Evolutionary conservation across 202 grass and related monocot species (phyloP).

Genomic region (Thinopyrum obtusiflorum): DNA sequence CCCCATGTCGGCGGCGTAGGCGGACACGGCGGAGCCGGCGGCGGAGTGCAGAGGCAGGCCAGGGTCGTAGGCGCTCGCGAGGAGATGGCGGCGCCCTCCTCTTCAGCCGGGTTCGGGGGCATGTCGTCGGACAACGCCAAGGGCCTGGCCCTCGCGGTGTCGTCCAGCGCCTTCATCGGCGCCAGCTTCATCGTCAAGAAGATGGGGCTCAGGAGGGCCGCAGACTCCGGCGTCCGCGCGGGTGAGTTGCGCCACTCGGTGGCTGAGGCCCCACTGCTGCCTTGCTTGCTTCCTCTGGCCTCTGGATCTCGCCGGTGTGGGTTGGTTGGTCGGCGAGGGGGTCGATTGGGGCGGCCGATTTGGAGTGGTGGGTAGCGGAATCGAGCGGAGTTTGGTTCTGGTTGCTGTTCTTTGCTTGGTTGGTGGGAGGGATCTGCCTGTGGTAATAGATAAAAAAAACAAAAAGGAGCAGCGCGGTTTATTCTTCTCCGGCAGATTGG

Average conservation of each 20-base stretch:
- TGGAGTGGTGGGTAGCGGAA: not conserved
- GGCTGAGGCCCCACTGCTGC: not conserved
- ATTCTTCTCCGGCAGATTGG: slow-evolving; percentile 1
- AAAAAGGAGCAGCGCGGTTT: not conserved
- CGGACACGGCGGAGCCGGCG: not conserved
- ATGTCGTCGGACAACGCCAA: slow-evolving; percentile 79
- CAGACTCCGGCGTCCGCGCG: slow-evolving; percentile 63
- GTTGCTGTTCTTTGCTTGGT: slow-evolving; percentile 27
- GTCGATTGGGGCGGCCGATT: slow-evolving; percentile 7
- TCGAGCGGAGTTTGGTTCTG: slow-evolving; percentile 8
- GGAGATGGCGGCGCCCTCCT: slow-evolving; percentile 34
- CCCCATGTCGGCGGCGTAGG: slow-evolving; percentile 34
- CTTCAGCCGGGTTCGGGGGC: slow-evolving; percentile 34
- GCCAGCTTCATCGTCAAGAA: slow-evolving; percentile 90
- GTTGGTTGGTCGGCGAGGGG: slow-evolving; percentile 2
- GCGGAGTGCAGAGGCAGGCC: not conserved
- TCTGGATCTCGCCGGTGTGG: slow-evolving; percentile 22
- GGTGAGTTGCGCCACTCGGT: slow-evolving; percentile 40
- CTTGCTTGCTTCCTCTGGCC: not conserved
- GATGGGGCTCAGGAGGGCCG: slow-evolving; percentile 75
- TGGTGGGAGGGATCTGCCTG: slow-evolving; percentile 28
- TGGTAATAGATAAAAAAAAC: not conserved
- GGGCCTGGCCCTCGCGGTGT: slow-evolving; percentile 73
- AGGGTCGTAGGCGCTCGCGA: not conserved
- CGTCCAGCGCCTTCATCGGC: slow-evolving; percentile 85